Conservation (phyloP, 2,329 filamentous ascomycete species). For the Helminthosporium solani region DNA sequence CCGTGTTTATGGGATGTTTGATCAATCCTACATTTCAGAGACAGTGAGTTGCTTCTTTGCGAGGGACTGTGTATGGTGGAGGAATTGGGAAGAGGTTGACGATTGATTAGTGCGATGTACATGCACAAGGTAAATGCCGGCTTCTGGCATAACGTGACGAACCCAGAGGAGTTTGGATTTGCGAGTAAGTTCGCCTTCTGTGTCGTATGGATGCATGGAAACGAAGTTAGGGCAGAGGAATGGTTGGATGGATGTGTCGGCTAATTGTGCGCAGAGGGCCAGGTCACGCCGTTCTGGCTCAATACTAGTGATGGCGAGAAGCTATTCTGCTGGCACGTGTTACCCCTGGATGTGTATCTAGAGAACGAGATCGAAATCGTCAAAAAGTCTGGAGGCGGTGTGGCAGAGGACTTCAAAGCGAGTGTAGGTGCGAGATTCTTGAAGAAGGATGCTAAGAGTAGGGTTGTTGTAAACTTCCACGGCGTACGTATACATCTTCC, state of each 20-base stretch:
- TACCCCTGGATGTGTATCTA: conserved; percentile 75
- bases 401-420: conserved; percentile 47
- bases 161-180: conserved; percentile 83
- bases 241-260: conserved; percentile 33
- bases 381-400: conserved; percentile 41
- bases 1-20: conserved; percentile 63
- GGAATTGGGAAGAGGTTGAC: not conserved
- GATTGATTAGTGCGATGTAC: conserved; percentile 68
- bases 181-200: conserved; percentile 57
- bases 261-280: conserved; percentile 61
- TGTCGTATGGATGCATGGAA: not conserved
- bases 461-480: conserved; percentile 62
- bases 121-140: conserved; percentile 75
- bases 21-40: conserved; percentile 73
- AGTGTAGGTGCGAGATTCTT: conserved; percentile 55
- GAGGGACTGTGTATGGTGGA: not conserved
- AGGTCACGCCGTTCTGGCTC: conserved; percentile 83
- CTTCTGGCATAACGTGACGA: conserved; percentile 70
- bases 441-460: conserved; percentile 51
- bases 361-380: conserved; percentile 65
- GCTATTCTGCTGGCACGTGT: conserved; percentile 86
- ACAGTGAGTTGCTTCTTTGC: conserved; percentile 60
- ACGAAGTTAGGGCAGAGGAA: conserved; percentile 52
- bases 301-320: conserved; percentile 72
- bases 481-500: conserved; percentile 52